A percentile compares a stretch with the other conserved stretches of the same genome.
These are phyloP conservation scores for Mycena rosella DNA, from an alignment of 768 basidiomycete genomes.

Conservation along the genomic window DNA sequence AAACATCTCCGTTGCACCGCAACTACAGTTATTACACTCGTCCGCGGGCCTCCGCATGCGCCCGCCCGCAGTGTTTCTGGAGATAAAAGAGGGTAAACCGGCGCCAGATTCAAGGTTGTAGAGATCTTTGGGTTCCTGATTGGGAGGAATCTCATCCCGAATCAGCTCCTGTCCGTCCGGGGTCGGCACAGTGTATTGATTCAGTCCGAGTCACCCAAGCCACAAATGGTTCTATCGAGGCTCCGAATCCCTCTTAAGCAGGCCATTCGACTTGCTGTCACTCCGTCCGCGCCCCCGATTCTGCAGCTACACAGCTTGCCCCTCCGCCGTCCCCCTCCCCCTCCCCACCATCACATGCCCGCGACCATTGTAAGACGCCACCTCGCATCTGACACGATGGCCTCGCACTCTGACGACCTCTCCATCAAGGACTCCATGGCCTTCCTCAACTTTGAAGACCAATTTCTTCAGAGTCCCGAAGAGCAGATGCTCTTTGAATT, in stretches of 20 bases:
- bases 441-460: constrained; percentile 53
- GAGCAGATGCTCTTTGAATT: constrained; percentile 60
- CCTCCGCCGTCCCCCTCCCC: constrained; percentile 33
- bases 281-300: constrained; percentile 36
- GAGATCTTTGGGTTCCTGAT: constrained; percentile 24
- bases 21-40: not conserved
- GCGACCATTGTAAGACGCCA: constrained; percentile 52
- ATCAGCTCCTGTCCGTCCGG: constrained; percentile 9
- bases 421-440: constrained; percentile 44
- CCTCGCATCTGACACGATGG: constrained; percentile 44
- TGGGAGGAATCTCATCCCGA: constrained; percentile 2
- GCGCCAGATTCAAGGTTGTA: not conserved
- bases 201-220: constrained; percentile 30
- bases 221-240: constrained; percentile 36
- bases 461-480: constrained; percentile 26
- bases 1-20: constrained; percentile 13
- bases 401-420: constrained; percentile 43
- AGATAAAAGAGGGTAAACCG: constrained; percentile 9
- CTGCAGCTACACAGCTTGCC: constrained; percentile 41
- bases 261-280: constrained; percentile 41
- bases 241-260: constrained; percentile 60
- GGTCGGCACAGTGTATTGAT: constrained; percentile 14
- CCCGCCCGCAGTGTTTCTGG: not conserved
- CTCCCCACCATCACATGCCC: constrained; percentile 56
- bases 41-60: constrained; percentile 23